phyloP scores from a whole-genome alignment of 306 rosid species.

The Oxytropis ochrocephala region DNA sequence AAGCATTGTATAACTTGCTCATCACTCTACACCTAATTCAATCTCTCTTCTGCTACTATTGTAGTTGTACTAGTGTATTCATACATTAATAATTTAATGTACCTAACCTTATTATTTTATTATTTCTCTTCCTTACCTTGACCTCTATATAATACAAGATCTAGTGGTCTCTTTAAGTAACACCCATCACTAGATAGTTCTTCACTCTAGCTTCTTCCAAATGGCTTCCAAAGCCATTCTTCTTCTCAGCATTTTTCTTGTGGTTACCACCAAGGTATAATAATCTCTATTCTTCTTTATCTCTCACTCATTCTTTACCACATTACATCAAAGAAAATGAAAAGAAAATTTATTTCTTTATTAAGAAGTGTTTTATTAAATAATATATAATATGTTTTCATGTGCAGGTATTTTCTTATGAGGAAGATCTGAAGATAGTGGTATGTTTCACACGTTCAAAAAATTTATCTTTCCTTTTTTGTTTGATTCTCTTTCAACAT shows the following conservation, averaged over 20 bases:
- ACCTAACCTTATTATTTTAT: not conserved
- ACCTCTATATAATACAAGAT: conserved; percentile 28
- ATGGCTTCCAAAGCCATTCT: conserved; percentile 52
- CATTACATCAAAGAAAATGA: not conserved
- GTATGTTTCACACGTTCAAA: conserved; percentile 4
- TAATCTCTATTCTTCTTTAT: not conserved
- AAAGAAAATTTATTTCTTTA: not conserved
- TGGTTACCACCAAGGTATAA: conserved; percentile 33
- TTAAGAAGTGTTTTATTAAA: conserved; percentile 9
- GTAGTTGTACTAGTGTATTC: not conserved
- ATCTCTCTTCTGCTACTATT: not conserved
- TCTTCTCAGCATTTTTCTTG: conserved; percentile 35
- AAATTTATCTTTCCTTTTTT: not conserved
- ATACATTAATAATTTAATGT: not conserved
- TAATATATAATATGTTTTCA: not conserved
- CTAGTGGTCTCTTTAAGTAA: not conserved
- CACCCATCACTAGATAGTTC: not conserved
- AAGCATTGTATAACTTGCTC: not conserved
- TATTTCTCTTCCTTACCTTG: not conserved
- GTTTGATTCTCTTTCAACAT: not conserved
- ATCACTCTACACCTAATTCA: not conserved
- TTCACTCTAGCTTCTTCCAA: not conserved
- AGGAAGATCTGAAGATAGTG: conserved; percentile 33
- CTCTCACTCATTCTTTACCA: not conserved
- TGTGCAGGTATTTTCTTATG: conserved; percentile 38